Percentiles rank a stretch among this genome's conserved stretches.
Conservation (phyloP, 768 basidiomycete genomes). For the Suillus spraguei region DNA sequence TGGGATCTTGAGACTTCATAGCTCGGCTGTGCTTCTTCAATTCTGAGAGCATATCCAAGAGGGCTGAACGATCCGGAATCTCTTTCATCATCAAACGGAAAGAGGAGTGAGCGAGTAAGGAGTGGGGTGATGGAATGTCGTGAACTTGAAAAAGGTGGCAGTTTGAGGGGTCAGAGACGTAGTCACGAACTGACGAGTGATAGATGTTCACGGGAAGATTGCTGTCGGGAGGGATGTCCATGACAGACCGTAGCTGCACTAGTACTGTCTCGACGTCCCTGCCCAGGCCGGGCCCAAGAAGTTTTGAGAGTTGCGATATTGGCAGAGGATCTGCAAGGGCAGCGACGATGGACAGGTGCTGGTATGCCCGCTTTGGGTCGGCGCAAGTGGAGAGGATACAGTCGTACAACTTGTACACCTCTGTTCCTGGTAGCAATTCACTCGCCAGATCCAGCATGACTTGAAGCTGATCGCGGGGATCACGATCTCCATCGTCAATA, state of each 20-base stretch:
- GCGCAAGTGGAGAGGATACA: neutral
- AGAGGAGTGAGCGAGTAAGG: neutral
- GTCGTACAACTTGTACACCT: neutral
- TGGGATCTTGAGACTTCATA: neutral
- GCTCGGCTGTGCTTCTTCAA: neutral
- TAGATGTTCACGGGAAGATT: neutral
- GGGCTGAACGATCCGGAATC: neutral
- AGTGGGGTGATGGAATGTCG: neutral
- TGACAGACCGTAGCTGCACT: conserved; percentile 1
- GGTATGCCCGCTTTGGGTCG: conserved; percentile 2
- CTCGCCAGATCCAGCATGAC: conserved; percentile 4
- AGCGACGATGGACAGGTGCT: neutral
- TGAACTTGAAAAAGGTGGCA: conserved; percentile 1
- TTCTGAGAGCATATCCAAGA: neutral
- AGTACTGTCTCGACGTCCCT: neutral
- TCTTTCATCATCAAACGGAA: conserved; percentile 7
- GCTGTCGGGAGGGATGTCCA: neutral
- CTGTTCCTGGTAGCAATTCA: conserved; percentile 2
- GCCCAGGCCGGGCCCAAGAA: conserved; percentile 3
- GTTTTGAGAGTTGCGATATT: neutral
- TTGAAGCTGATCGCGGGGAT: conserved; percentile 2
- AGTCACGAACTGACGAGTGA: neutral
- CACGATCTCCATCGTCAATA: conserved; percentile 2
- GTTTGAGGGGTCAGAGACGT: neutral
- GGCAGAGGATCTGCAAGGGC: neutral